Base-by-base conservation (phyloP, 2,329 filamentous ascomycete species). In the Nannizzia gypsea region DNA sequence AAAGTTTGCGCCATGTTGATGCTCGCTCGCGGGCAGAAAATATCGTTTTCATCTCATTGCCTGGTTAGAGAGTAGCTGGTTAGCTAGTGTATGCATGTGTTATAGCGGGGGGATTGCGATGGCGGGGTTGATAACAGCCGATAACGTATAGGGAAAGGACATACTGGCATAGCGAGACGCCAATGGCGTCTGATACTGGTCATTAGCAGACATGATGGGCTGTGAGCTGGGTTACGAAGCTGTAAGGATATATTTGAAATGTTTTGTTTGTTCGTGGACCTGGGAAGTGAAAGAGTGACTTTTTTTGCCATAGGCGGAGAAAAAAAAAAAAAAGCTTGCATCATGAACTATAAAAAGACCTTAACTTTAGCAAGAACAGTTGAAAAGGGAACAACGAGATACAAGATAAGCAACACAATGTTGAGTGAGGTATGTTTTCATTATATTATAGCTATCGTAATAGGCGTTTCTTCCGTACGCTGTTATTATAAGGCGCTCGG, bases 1-100 rank as follows among this genome's bases (percentile, higher is more conserved):
- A 96, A 17, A 96, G 83, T 71, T 88, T 81, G 64, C 90, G 84
- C 90, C 90, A 95, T 59, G 84, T 90, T 46, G 83, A 85, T 72
- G 85, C 84, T 31, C 90, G 81, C 59, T 83, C 86, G 48, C 89
- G 83, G 61, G 86, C 83, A 66, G 85, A 86, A 79, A 96, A 96
- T 63, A 96, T 83, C 64, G 81, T 80, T 67, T 85, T 81, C 87
- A 93, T 91, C 74, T 88, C 87, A 62, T 57, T 56, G 59, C 56
- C 56, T 48, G 24, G 56, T 48, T 13, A 6, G 48, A 58, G n/a
- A 28, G 8, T 15, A 17, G 17, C 17, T 42, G 2, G 54, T 56
- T 28, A 56, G 54, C 34, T 56, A 28, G 9, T 17, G 13, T 13
- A 56, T 42, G n/a, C 13, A 40, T 26, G 6, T 3, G 6, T 9